Evolutionary conservation across 345 rosid species (phyloP).

Genomic region (Citrus reticulata): DNA sequence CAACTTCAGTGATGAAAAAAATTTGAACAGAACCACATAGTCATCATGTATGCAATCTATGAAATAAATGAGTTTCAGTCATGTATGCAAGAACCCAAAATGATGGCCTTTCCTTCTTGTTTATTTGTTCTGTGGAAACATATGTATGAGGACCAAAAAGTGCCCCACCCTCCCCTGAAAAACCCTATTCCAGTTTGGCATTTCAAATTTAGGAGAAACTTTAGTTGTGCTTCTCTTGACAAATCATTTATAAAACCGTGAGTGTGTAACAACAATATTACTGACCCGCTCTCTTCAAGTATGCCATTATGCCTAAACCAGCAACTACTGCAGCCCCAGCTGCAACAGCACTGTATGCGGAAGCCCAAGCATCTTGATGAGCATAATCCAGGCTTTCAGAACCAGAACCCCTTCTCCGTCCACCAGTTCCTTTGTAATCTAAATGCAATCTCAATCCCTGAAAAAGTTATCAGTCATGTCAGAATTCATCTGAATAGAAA

Average conservation of each 20-base stretch:
- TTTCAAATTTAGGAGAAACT: conserved; percentile 8
- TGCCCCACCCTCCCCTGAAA: background rate
- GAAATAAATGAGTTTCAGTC: background rate
- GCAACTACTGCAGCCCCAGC: conserved; percentile 94
- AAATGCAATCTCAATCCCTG: conserved; percentile 91
- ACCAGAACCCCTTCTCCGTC: conserved; percentile 34
- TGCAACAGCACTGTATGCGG: conserved; percentile 82
- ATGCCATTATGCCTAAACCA: conserved; percentile 85
- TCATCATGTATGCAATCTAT: background rate
- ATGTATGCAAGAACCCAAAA: background rate
- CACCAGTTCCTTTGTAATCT: conserved; percentile 54
- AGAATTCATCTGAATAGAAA: background rate
- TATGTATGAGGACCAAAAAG: background rate
- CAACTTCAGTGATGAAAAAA: background rate
- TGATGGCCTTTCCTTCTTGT: conserved; percentile 2
- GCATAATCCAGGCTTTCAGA: conserved; percentile 56
- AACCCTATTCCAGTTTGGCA: background rate
- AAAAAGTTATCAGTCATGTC: conserved; percentile 17
- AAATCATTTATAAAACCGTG: background rate
- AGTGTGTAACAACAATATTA: conserved; percentile 13
- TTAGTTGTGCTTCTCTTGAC: background rate
- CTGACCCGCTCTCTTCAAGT: conserved; percentile 55
- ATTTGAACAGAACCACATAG: background rate
- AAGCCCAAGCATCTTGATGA: conserved; percentile 76
- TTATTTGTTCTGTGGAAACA: background rate